phyloP scores from a whole-genome alignment of 495 filamentous ascomycete genomes.

The Chaetomium fimeti region DNA sequence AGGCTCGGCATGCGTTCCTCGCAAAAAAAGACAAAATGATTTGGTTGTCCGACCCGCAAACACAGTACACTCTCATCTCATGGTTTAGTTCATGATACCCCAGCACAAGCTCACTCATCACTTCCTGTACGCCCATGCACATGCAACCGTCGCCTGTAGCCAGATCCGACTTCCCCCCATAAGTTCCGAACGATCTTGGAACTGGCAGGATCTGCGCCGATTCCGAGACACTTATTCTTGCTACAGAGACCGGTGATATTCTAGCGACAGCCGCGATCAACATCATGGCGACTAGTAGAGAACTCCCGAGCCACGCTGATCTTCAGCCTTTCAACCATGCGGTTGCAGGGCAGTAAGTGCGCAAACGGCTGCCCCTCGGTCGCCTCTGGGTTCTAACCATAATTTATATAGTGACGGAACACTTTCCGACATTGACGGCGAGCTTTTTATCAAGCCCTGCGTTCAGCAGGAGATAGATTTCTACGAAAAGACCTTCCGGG shows the following conservation, averaged over 20 bases:
- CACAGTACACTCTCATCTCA: neutral
- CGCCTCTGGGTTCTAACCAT: constrained; percentile 3
- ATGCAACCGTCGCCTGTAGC: constrained; percentile 13
- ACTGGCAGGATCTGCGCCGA: neutral
- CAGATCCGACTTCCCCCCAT: constrained; percentile 16
- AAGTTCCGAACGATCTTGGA: constrained; percentile 4
- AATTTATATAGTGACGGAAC: constrained; percentile 72
- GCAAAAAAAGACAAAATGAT: neutral
- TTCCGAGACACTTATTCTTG: neutral
- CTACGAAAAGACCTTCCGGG: constrained; percentile 69
- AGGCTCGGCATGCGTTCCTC: neutral
- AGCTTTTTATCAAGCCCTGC: constrained; percentile 93
- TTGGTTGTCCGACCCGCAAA: neutral
- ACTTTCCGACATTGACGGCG: constrained; percentile 77
- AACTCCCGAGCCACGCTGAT: constrained; percentile 51
- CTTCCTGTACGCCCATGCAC: constrained; percentile 16
- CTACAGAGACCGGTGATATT: neutral
- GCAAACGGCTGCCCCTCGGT: neutral
- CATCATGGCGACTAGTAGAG: constrained; percentile 35
- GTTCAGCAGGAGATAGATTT: constrained; percentile 83
- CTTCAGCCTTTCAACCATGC: constrained; percentile 73
- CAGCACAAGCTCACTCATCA: neutral
- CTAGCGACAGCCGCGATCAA: neutral
- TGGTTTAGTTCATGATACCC: neutral
- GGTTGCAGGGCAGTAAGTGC: constrained; percentile 90